Evolutionary conservation across 2,329 filamentous ascomycete genomes (phyloP), one percentile per base, ranked within the genome.

Genomic region (Diplodia mutila): DNA sequence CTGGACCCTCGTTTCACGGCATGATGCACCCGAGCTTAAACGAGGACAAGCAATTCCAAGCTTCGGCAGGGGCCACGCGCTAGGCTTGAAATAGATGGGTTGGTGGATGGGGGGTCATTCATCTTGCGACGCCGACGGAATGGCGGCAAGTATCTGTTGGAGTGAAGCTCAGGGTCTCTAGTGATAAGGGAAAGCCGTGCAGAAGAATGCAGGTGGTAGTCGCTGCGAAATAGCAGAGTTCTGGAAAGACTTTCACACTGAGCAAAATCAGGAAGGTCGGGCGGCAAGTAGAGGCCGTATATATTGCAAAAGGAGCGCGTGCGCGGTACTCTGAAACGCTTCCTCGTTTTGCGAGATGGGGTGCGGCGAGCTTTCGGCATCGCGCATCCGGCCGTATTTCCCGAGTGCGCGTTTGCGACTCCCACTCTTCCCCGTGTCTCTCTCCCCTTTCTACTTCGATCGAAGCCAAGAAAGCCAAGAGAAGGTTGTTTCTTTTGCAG

Each of bases 391-490:
- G 29, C 29, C 52, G n/a, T 14, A 12, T 37, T 55, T 55, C 9
- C 52, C 52, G 52, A 14, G 52, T 16, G 29, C 4, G 29, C 29
- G 21, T 37, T 12, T 5, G 12, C 7, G n/a, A 6, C 39, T 53
- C 25, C 18, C 52, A 55, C n/a, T 21, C 29, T 11, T 37, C n/a
- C 8, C 4, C 2, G 8, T 37, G 16, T 37, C 18, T 14, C 52
- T 34, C 29, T 55, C 52, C 29, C 29, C 29, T 55, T 37, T 55
- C n/a, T 37, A 34, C 34, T 37, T 55, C 29, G 18, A 37, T 55
- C 52, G 18, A 46, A 37, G 29, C 52, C 52, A 55, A 55, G 29
- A 37, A 55, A 54, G 52, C 52, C 52, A 54, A 54, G 52, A 54
- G 16, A n/a, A 34, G 32, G 18, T 23, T 55, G 23, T 32, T 32